These are phyloP conservation scores for Kluyveromyces lactis DNA, from an alignment of 805 yeast species.

Conservation along the genomic window DNA sequence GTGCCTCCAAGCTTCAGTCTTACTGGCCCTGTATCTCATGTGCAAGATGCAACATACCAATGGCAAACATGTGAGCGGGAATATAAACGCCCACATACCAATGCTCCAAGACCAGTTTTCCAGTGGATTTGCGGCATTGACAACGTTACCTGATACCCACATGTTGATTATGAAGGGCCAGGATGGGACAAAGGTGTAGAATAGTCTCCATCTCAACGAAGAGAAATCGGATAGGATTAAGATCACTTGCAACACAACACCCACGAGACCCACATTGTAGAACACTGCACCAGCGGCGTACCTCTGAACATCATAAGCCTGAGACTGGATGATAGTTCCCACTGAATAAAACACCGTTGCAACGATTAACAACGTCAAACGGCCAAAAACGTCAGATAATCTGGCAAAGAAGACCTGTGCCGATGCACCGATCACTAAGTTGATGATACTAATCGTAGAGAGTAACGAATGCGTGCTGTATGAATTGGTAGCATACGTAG, in stretches of 20 bases:
- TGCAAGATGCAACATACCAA: constrained; percentile 44
- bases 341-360: constrained; percentile 41
- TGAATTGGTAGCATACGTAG: constrained; percentile 43
- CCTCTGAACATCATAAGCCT: constrained; percentile 42
- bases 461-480: constrained; percentile 41
- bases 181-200: constrained; percentile 56
- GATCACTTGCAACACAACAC: constrained; percentile 48
- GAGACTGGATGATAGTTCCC: constrained; percentile 49
- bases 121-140: constrained; percentile 28
- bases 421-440: constrained; percentile 49
- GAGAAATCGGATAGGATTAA: constrained; percentile 60
- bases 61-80: constrained; percentile 61
- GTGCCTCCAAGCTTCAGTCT: constrained; percentile 41
- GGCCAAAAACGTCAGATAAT: constrained; percentile 47
- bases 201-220: constrained; percentile 60
- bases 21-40: constrained; percentile 47
- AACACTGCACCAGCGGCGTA: constrained; percentile 50
- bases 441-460: constrained; percentile 43
- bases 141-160: constrained; percentile 62
- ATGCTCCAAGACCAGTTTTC: constrained; percentile 60
- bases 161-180: constrained; percentile 69
- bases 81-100: constrained; percentile 74
- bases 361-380: constrained; percentile 38
- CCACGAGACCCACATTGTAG: constrained; percentile 50
- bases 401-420: constrained; percentile 49